These are phyloP conservation scores for Arctostaphylos glauca DNA, from an alignment of 148 eudicot genomes.

Conservation along the genomic window DNA sequence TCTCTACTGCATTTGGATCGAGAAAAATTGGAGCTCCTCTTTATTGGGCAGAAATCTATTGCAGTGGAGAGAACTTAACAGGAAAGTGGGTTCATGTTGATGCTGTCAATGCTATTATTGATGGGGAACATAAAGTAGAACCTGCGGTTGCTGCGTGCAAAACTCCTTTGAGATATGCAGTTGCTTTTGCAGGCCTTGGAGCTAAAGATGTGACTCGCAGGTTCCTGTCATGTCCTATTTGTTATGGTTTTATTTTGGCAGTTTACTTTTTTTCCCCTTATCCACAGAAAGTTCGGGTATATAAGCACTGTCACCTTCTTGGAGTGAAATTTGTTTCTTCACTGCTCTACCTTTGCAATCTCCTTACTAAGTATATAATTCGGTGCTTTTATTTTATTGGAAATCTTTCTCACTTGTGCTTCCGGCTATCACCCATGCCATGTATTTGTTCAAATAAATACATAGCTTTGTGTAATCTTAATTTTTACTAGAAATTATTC, in stretches of 20 bases:
- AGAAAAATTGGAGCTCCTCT: constrained; percentile 87
- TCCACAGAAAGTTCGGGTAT: not conserved
- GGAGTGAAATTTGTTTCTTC: not conserved
- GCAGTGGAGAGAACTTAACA: constrained; percentile 71
- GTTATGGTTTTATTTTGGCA: not conserved
- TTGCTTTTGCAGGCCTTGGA: constrained; percentile 94
- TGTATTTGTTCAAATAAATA: not conserved
- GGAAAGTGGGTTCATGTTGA: constrained; percentile 98
- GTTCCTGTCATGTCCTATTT: constrained; percentile 28
- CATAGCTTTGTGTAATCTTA: not conserved
- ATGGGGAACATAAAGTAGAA: constrained; percentile 87
- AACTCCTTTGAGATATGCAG: constrained; percentile 80
- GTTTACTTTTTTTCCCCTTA: not conserved
- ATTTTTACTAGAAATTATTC: not conserved
- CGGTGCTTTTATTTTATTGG: not conserved
- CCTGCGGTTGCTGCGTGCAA: constrained; percentile 85
- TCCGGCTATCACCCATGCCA: not conserved
- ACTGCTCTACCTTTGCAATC: not conserved
- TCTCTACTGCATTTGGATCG: constrained; percentile 89
- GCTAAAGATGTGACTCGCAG: constrained; percentile 99
- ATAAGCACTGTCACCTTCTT: not conserved
- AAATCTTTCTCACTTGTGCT: not conserved
- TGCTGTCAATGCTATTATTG: constrained; percentile 73
- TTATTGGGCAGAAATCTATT: constrained; percentile 94
- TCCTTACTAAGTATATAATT: not conserved